Conservation (phyloP, 495 filamentous ascomycete species). For the Penicillium silybi region DNA sequence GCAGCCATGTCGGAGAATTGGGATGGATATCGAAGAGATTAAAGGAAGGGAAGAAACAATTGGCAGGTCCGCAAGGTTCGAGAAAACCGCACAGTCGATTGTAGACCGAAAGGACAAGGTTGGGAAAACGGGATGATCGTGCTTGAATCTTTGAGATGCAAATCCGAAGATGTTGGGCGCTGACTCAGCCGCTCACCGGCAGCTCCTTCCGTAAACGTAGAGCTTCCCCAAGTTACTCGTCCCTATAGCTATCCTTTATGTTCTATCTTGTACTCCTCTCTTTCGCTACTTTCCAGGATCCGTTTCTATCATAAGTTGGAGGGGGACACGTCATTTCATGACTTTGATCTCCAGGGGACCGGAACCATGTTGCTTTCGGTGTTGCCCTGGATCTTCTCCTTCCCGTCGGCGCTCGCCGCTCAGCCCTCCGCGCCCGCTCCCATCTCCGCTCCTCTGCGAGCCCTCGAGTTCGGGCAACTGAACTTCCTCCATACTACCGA, state of each 20-base stretch:
- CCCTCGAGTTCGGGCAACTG: conserved; percentile 83
- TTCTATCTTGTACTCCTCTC: conserved; percentile 4
- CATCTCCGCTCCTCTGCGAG: conserved; percentile 74
- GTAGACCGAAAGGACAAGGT: conserved; percentile 17
- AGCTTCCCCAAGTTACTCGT: background rate
- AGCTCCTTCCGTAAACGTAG: conserved; percentile 31
- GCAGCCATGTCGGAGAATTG: conserved; percentile 50
- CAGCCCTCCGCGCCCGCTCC: conserved; percentile 80
- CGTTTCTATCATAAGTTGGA: background rate
- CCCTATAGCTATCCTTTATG: background rate
- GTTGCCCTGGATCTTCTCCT: conserved; percentile 23
- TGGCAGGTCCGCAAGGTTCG: conserved; percentile 28
- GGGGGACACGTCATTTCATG: background rate
- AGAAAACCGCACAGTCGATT: conserved; percentile 23
- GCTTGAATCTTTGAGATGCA: conserved; percentile 28
- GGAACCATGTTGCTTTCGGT: conserved; percentile 14
- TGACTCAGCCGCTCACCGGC: conserved; percentile 44
- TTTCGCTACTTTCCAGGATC: background rate
- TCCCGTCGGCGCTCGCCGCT: conserved; percentile 43
- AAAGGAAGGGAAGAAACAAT: conserved; percentile 22
- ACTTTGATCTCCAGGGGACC: background rate
- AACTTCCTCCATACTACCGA: conserved; percentile 95
- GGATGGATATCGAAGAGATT: conserved; percentile 8
- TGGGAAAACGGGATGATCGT: conserved; percentile 17
- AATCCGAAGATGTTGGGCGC: conserved; percentile 39